These are phyloP conservation scores for Artomyces pyxidatus DNA, from an alignment of 768 basidiomycete species.

Conservation along the genomic window DNA sequence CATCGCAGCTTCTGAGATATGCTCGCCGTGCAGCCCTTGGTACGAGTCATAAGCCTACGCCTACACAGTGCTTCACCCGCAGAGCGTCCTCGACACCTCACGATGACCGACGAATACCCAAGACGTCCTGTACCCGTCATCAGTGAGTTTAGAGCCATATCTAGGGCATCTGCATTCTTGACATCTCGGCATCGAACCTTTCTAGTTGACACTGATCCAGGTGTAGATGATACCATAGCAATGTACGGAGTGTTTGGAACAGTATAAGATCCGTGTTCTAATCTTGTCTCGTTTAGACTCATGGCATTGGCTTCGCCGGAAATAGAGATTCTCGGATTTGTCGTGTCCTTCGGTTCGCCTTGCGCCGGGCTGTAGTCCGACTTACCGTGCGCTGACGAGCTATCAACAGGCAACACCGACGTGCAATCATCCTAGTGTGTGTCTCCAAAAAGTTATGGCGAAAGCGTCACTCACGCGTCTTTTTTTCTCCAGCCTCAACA, in stretches of 20 bases:
- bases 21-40: no score
- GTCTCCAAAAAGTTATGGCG: slow-evolving; percentile 8
- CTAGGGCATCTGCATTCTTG: no score
- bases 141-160: background rate
- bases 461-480: no score
- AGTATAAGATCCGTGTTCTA: no score
- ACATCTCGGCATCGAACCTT: no score
- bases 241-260: slow-evolving; percentile 55
- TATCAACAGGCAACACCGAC: slow-evolving; percentile 60
- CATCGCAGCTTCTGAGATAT: no score
- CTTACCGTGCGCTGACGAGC: background rate
- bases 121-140: background rate
- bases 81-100: no score
- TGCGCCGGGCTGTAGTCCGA: background rate
- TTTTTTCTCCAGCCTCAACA: slow-evolving; percentile 49
- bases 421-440: slow-evolving; percentile 52
- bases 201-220: slow-evolving; percentile 82
- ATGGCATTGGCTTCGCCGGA: slow-evolving; percentile 80
- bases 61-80: no score
- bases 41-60: no score
- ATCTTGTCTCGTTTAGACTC: slow-evolving; percentile 43
- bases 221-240: slow-evolving; percentile 75
- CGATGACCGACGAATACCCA: no score
- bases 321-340: slow-evolving; percentile 67
- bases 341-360: slow-evolving; percentile 71